Base-by-base conservation (phyloP, 2,329 filamentous ascomycete species). In the Xylaria sp. region DNA sequence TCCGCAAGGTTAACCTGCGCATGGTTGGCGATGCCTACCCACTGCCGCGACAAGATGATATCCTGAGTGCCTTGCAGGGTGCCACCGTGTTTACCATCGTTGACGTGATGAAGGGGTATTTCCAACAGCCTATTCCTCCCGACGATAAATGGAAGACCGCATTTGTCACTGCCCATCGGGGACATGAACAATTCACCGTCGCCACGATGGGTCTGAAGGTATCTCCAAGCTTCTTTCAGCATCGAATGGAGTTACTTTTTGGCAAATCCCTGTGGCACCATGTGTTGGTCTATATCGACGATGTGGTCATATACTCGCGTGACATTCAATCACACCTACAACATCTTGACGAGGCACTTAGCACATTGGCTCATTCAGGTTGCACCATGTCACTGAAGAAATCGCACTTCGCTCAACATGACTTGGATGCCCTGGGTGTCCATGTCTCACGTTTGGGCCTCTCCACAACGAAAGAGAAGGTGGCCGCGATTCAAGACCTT, bases 141-240 rank as follows among this genome's bases (percentile, higher is more conserved):
- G 53, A 46, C 6, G 53, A 55, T 34, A 46, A 19, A 30, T 55
- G 53, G 53, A 55, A 55, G 8, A 55, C 53, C 9, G 39, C 53
- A 2, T 55, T 55, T 18, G 37, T 55, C 13, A 47, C 53, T 1
- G 3, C 5, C 1, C 53, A 55, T n/a, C 7, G 53, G 2, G 53
- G 53, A 1, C 53, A 42, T 4, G 53, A 55, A 30, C 35, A 30
- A 47, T 42, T 55, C 5, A 55, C 53, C 1, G 37, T 55, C n/a
- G 42, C 35, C 5, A 34, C 39, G 1, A 55, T 55, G 53, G 53
- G 53, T 11, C 3, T 55, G 8, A 46, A 18, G 23, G 47, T 16
- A 1, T 34, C 53, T 1, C 53, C 53, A 9, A 13, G 37, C 7
- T 42, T 55, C 23, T 55, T 30, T 7, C 39, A 55, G 13, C 53